Evolutionary conservation across 257 asterid species (phyloP), one percentile per base, ranked within the genome.

Genomic region (Capsicum baccatum): DNA sequence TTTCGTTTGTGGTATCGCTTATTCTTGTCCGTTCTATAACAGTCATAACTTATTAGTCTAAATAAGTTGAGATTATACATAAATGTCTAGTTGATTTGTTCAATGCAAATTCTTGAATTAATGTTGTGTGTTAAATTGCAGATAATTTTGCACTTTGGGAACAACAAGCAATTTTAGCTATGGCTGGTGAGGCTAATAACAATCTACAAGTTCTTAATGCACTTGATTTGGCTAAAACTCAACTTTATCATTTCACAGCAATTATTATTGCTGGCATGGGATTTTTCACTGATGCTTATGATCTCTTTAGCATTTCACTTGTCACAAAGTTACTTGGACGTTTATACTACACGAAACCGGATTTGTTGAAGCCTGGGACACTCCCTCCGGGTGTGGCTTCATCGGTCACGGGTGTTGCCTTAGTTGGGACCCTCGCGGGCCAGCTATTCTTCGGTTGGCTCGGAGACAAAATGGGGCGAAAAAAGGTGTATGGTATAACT

Each of bases 191-290:
- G 3, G 13, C 3, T 39, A 39, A 39, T 39, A 50, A 74, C 3
- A 47, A 74, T 50, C 7, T 74, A 50, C 11, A 50, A 74, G 80
- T 74, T 60, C 80, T 74, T 19, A 74, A 74, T 21, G 80, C 80
- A 50, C 80, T 48, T 19, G 80, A 74, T 74, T 3, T 50, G 60
- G 80, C 88, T 0, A 85, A 85, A 48, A 85, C 87, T 5, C 87
- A 85, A 81, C 83, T 84, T 67, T 85, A 85, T 62, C 87, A 85
- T 83, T 85, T 33, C 26, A 85, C 79, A 44, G 83, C 87, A 12
- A 84, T 85, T 17, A 0, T 85, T 54, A 37, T 85, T 84, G 83
- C 87, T 84, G 85, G 87, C 80, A 85, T 85, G 87, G 87, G 87
- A 7, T 81, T 85, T 80, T 85, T 85, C 48, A 85, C 87, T 70